phyloP scores from a whole-genome alignment of 768 basidiomycete species.

The Leccinellum rugosiceps region DNA sequence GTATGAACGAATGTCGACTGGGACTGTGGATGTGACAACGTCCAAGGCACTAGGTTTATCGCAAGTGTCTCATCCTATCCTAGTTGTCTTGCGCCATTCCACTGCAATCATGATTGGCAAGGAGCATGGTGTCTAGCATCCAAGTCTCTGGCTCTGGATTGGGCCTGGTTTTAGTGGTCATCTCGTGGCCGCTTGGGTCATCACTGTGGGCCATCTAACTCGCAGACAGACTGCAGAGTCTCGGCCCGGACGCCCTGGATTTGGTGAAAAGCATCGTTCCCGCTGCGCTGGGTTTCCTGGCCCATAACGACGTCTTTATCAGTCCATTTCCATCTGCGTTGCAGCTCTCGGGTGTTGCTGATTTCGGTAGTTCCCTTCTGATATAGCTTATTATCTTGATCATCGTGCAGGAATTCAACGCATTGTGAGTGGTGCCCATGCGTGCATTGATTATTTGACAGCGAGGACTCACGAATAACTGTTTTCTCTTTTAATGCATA shows the following conservation, averaged over 20 bases:
- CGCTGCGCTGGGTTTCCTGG: not conserved
- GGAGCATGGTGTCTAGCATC: not conserved
- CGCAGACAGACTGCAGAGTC: not conserved
- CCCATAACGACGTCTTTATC: not conserved
- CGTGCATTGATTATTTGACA: too few species aligned
- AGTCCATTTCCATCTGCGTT: not conserved
- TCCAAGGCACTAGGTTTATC: not conserved
- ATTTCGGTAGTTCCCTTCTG: not conserved
- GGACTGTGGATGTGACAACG: not conserved
- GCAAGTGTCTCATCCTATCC: not conserved
- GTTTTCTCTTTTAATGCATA: not conserved
- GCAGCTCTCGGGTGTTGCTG: not conserved
- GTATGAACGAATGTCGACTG: not conserved
- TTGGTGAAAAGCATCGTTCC: not conserved
- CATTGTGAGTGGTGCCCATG: constrained; percentile 18
- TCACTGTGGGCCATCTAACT: not conserved
- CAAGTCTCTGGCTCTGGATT: not conserved
- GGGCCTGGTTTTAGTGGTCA: not conserved
- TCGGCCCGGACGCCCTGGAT: not conserved
- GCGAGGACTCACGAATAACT: too few species aligned
- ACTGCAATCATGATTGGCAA: too few species aligned
- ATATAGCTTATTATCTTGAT: not conserved
- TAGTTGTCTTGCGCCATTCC: too few species aligned
- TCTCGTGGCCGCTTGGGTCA: not conserved
- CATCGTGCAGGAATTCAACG: constrained; percentile 25